Evolutionary conservation across 306 rosid species (phyloP), one percentile per base, ranked within the genome.

Genomic region (Pterocarpus santalinus): DNA sequence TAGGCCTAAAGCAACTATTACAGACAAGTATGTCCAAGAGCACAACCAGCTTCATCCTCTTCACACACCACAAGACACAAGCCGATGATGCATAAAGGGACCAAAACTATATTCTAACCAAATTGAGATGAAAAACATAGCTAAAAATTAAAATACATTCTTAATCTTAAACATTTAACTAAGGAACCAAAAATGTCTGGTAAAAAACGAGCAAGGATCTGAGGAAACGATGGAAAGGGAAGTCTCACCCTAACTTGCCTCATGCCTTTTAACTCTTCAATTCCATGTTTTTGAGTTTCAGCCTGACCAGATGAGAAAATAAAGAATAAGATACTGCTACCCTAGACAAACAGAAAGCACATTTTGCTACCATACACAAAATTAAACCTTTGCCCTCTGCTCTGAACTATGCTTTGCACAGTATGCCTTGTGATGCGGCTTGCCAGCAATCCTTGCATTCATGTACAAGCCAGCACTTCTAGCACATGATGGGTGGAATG

Each of bases 371-470:
- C 15, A 44, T 10, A 68, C 10, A 72, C 69, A 72, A 56, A 57
- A 41, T 15, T 58, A 77, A 71, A 95, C 99, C 99, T 96, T 96
- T 30, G 97, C 86, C 87, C 86, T 93, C 83, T 93, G 99, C 85
- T 93, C 99, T 49, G 84, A 76, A 73, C 99, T 90, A 79, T 96
- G 99, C 79, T 87, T 92, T 87, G 93, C 98, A 76, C 99, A 96
- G 80, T 93, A 96, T 72, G 97, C 97, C 85, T 89, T 96, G 87
- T 93, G 99, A 81, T 92, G 99, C 77, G 71, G 80, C 89, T 90
- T 96, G 82, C 97, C 83, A 14, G 81, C 75, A 87, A 79, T 78
- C 90, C 87, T 96, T 51, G 89, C 85, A 76, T 74, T 88, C 93
- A 93, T 89, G 89, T 81, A 93, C 55, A 89, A 85, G 68, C 97